These are phyloP conservation scores for Spathaspora arborariae DNA, from an alignment of 805 yeast species.

Conservation along the genomic window DNA sequence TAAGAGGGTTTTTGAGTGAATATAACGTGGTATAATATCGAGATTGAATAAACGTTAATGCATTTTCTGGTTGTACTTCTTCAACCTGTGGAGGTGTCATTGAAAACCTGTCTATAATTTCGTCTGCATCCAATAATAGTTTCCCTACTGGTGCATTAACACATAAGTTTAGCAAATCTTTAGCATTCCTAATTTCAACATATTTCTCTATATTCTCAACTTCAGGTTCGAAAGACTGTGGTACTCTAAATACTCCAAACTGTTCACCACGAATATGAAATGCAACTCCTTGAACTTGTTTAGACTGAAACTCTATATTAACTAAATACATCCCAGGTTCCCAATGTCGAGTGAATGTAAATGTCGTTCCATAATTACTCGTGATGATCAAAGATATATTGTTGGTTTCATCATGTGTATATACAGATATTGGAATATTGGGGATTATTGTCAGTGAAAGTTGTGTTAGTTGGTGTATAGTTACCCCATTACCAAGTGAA, in stretches of 20 bases:
- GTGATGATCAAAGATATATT: background rate
- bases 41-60: conserved; percentile 26
- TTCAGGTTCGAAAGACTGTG: background rate
- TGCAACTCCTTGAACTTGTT: background rate
- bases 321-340: background rate
- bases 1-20: conserved; percentile 37
- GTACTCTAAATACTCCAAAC: background rate
- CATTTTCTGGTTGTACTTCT: conserved; percentile 19
- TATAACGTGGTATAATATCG: conserved; percentile 36
- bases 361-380: background rate
- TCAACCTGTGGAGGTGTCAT: conserved; percentile 6
- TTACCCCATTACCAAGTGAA: background rate
- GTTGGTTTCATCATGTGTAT: background rate
- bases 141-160: background rate
- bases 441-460: background rate
- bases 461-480: background rate
- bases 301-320: background rate
- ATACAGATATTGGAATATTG: background rate
- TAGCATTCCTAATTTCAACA: background rate
- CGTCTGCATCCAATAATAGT: background rate
- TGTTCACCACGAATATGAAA: background rate
- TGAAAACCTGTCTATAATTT: background rate
- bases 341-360: background rate
- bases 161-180: background rate
- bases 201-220: background rate